Evolutionary conservation across 345 rosid species (phyloP), one percentile per base, ranked within the genome.

Genomic region (Atalantia buxifolia): DNA sequence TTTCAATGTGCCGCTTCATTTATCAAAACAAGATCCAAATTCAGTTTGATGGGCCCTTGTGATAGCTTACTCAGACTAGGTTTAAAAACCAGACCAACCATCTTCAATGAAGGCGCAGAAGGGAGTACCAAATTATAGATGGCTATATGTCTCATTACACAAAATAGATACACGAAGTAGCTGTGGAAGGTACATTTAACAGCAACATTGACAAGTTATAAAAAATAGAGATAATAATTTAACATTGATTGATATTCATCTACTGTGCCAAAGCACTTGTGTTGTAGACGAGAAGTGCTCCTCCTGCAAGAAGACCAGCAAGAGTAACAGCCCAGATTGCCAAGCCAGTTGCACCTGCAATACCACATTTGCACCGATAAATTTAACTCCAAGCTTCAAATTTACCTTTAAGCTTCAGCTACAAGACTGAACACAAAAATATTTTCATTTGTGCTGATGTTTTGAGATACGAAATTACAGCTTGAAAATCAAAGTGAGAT

Each of bases 181-280:
- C 18, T 36, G 25, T 53, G 30, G 4, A 72, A 66, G 70, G 21
- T 42, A 36, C 50, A 42, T 66, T 78, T 19, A 31, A 67, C 67
- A 66, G 48, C 36, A 50, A 72, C 65, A 59, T 72, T 24, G 40
- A 59, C 50, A 60, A 14, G 61, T 27, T 71, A 67, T 21, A 4
- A 27, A 63, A 56, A 76, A 27, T 18, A 71, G 13, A 63, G 19
- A 35, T 65, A 40, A 63, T 22, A 30, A 56, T n/a, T 18, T 18
- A 74, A 68, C 3, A 27, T 13, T 31, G n/a, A 7, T 66, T 9
- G 45, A 21, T 9, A 36, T 35, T 63, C 28, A 36, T 78, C 82
- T 90, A 96, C 90, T 90, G 97, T 72, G 65, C 83, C 95, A 94
- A 89, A 69, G 98, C 98, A 87, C 99, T 96, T n/a, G 98, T 94